Evolutionary conservation across 2,329 filamentous ascomycete genomes (phyloP), one percentile per base, ranked within the genome.

Genomic region (Daldinia sp.): DNA sequence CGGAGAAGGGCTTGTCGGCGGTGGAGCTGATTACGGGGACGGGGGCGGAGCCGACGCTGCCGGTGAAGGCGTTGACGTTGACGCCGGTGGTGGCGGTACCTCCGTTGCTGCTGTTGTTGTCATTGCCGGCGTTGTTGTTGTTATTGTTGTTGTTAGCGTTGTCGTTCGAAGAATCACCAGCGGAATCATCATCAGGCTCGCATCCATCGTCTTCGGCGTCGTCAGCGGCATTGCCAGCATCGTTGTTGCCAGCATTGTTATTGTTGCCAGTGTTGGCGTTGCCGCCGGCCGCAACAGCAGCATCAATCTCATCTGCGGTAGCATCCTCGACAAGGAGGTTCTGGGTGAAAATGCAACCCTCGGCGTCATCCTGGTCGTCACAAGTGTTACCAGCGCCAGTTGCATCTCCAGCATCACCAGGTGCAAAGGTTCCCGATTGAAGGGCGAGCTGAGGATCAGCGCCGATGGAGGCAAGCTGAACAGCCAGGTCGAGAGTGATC

Each of bases 361-460:
- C 74, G 1, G 79, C 68, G 66, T 87, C 85, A 45, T 79, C 70
- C 2, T 68, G 74, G 17, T 78, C 79, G 68, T 87, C 77, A 69
- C 85, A 87, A 39, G 83, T 83, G 73, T 86, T 85, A 17, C 85
- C 85, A 2, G 72, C 72, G 23, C 70, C 77, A 17, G 79, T 82
- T 4, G 70, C 57, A 68, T 82, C 80, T 54, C 66, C 68, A 43
- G 61, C 17, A 66, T 72, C 67, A 52, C 88, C 88, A 13, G 88
- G 85, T 4, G 81, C 82, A 71, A 90, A 91, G 4, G 88, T 90
- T 56, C 85, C 87, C 27, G 82, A 81, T 66, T 86, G 77, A 50
- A 90, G 83, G 35, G 88, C 88, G 32, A 85, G 77, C 48, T 82
- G 77, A 13, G 87, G 86, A 73, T 91, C 84, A 27, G 85, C 88